Evolutionary conservation across 2,329 filamentous ascomycete species (phyloP), one percentile per base, ranked within the genome.

Genomic region (Lachnellula arida): DNA sequence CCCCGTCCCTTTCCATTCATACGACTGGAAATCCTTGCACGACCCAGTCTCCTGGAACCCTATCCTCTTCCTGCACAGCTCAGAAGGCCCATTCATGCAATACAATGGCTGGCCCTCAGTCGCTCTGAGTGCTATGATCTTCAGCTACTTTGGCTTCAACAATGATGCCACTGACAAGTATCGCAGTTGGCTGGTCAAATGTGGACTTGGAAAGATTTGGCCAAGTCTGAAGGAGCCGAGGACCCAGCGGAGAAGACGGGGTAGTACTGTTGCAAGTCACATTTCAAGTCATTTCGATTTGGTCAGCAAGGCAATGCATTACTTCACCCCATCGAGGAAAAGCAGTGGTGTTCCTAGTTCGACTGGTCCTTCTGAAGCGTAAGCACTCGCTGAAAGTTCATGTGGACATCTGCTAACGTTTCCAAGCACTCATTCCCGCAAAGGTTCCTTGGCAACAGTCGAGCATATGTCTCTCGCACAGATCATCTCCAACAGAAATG

Each of bases 121-220:
- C 9, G 75, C 66, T 0, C 73, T 77, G 3, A 81, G 80, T 0
- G 76, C 80, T 56, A 56, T 84, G 25, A 70, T 82, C 12, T 88
- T 88, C 65, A 51, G 79, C n/a, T 80, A 85, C 63, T 87, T 87
- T 61, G 85, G 86, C 8, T 78, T 84, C 15, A 85, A 85, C 32
- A 74, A 73, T 25, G 85, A 88, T 63, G 84, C 84, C 0, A 71
- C 74, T 4, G 71, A 73, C 23, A 78, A 81, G 69, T 86, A 86
- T 65, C 48, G 63, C 11, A 51, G 23, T 2, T 53, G 53, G 4
- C 22, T 66, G 5, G 56, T 64, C 5, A 59, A 51, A 14, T 23
- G 59, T 19, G 67, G 67, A 7, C 46, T 68, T 42, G 63, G 53
- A 6, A 60, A 55, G 14, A 47, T 58, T 1, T 69, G 53, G 48